These are phyloP conservation scores for Colletotrichum falcatum DNA, from an alignment of 2,329 filamentous ascomycete genomes.

Conservation along the genomic window DNA sequence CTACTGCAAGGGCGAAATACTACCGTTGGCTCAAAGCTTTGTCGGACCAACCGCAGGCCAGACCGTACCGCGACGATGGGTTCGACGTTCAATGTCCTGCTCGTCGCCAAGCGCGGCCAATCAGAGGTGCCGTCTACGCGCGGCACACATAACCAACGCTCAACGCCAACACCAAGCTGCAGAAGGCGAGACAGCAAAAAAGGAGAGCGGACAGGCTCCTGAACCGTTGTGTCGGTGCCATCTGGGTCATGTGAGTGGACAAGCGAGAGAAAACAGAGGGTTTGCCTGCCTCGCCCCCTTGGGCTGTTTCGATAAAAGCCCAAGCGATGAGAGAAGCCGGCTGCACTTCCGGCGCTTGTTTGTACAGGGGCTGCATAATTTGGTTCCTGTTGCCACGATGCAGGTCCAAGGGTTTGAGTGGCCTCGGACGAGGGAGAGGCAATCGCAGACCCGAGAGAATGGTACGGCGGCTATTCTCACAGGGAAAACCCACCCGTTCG, in stretches of 20 bases:
- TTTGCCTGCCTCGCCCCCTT: conserved; percentile 3
- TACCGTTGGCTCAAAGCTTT: conserved; percentile 12
- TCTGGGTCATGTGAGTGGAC: conserved; percentile 32
- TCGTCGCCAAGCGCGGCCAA: conserved; percentile 36
- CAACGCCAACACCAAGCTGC: conserved; percentile 27
- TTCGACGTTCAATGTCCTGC: conserved; percentile 16
- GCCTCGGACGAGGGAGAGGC: conserved; percentile 4
- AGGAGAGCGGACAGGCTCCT: neutral
- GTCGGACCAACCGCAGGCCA: conserved; percentile 28
- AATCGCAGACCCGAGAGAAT: conserved; percentile 2
- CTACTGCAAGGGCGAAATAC: neutral
- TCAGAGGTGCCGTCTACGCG: conserved; percentile 31
- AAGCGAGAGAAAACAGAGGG: neutral
- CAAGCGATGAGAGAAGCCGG: neutral
- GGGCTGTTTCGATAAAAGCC: conserved; percentile 11
- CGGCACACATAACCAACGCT: conserved; percentile 9
- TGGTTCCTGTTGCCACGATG: neutral
- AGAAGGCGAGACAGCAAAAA: conserved; percentile 19
- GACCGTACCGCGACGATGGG: conserved; percentile 29
- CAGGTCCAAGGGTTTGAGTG: conserved; percentile 11
- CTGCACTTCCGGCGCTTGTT: conserved; percentile 26
- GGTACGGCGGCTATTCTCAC: conserved; percentile 31
- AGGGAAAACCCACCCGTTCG: neutral
- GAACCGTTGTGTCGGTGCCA: conserved; percentile 28
- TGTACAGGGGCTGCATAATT: neutral